phyloP scores from a whole-genome alignment of 768 basidiomycete species.

The Tricholoma bakamatsutake region DNA sequence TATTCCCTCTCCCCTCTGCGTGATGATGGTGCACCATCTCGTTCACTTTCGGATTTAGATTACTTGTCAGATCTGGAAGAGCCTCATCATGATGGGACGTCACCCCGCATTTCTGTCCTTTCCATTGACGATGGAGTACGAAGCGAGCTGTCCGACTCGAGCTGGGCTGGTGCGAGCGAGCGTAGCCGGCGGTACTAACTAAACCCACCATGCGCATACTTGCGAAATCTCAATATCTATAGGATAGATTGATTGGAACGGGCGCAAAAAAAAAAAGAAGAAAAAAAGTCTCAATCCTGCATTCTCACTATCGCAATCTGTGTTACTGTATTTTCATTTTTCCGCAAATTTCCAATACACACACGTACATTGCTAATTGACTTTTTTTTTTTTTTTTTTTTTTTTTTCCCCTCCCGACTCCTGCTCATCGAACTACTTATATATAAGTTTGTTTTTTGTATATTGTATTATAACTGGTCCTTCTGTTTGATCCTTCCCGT shows the following conservation, averaged over 20 bases:
- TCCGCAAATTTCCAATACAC: not conserved
- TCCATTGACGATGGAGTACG: slow-evolving; percentile 5
- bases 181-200: slow-evolving; percentile 8
- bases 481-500: not conserved
- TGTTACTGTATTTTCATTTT: too few species aligned
- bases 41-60: slow-evolving; percentile 15
- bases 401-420: too few species aligned
- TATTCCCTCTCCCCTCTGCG: slow-evolving; percentile 15
- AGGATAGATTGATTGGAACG: not conserved
- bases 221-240: not conserved
- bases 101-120: slow-evolving; percentile 10
- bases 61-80: slow-evolving; percentile 17
- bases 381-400: not conserved
- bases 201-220: not conserved
- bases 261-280: too few species aligned
- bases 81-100: slow-evolving; percentile 1
- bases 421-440: not conserved
- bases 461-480: not conserved
- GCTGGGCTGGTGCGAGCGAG: slow-evolving; percentile 17
- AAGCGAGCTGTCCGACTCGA: slow-evolving; percentile 14
- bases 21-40: slow-evolving; percentile 13
- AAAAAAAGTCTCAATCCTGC: not conserved
- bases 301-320: not conserved
- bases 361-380: not conserved
- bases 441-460: not conserved